A percentile compares a stretch with the other conserved stretches of the same genome.
Evolutionary conservation across 257 asterid species (phyloP).

Genomic region (Solanum sparsipilum): DNA sequence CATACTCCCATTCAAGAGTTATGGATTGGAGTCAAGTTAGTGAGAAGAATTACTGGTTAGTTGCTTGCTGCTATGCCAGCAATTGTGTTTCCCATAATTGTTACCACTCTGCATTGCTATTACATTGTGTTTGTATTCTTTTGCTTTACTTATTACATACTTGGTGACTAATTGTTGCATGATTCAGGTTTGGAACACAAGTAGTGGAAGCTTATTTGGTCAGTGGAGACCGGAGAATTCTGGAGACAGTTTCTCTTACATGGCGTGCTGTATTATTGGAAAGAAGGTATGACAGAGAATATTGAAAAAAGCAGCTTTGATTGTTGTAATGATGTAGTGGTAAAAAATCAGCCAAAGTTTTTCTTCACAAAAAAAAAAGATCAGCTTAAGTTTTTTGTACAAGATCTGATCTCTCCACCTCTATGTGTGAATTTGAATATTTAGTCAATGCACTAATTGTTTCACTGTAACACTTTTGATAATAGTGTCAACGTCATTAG

Average conservation of each 20-base stretch:
- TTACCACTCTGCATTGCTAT: neutral
- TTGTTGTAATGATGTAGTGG: neutral
- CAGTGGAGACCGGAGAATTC: constrained; percentile 14
- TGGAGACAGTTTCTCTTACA: constrained; percentile 7
- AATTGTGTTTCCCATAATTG: neutral
- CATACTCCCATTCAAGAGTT: neutral
- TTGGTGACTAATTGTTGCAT: neutral
- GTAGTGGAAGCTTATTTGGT: constrained; percentile 13
- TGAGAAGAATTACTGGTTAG: neutral
- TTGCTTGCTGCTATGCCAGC: neutral
- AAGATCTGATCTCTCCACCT: neutral
- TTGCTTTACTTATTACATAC: neutral
- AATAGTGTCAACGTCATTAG: neutral
- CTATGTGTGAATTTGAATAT: neutral
- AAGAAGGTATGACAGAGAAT: constrained; percentile 14
- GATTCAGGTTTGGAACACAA: constrained; percentile 24
- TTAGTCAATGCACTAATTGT: neutral
- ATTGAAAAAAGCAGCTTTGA: neutral
- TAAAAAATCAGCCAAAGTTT: neutral
- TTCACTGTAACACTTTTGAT: neutral
- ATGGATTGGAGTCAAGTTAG: neutral
- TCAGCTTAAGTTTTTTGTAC: neutral
- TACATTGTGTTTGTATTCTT: neutral
- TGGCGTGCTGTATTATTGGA: constrained; percentile 12
- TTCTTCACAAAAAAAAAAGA: neutral